Conservation (phyloP, 2,329 filamentous ascomycete genomes). For the Cryphonectria nitschkei region DNA sequence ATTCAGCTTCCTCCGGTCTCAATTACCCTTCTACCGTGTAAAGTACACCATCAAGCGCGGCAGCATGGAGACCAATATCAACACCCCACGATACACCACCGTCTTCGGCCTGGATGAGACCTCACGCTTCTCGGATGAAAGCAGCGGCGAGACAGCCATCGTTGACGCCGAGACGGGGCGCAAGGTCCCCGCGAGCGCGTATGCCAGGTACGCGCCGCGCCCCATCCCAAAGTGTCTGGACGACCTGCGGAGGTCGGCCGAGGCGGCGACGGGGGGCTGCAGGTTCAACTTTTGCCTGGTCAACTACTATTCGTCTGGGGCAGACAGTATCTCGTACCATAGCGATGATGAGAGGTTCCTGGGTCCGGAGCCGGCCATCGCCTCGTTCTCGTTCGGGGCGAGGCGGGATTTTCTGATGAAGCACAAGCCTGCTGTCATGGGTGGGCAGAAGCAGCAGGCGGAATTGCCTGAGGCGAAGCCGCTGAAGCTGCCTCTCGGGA, state of each 20-base stretch:
- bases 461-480: conserved; percentile 42
- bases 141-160: conserved; percentile 38
- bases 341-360: conserved; percentile 81
- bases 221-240: conserved; percentile 74
- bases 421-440: conserved; percentile 64
- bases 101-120: conserved; percentile 66
- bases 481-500: conserved; percentile 58
- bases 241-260: conserved; percentile 62
- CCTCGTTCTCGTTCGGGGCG: conserved; percentile 74
- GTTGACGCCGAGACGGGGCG: conserved; percentile 48
- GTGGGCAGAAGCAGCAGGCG: conserved; percentile 27
- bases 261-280: conserved; percentile 66
- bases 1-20: conserved; percentile 72
- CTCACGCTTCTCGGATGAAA: conserved; percentile 54
- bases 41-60: conserved; percentile 73
- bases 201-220: conserved; percentile 61
- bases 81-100: conserved; percentile 58
- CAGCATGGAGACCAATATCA: conserved; percentile 63
- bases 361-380: conserved; percentile 70
- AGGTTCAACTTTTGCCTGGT: conserved; percentile 79
- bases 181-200: conserved; percentile 56
- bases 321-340: conserved; percentile 79
- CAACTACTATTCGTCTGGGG: conserved; percentile 80
- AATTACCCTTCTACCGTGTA: conserved; percentile 77
- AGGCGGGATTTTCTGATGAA: conserved; percentile 78